Evolutionary conservation across 1,284 basidiomycete genomes (phyloP), one percentile per base, ranked within the genome.

Genomic region (Puccinia triticina): DNA sequence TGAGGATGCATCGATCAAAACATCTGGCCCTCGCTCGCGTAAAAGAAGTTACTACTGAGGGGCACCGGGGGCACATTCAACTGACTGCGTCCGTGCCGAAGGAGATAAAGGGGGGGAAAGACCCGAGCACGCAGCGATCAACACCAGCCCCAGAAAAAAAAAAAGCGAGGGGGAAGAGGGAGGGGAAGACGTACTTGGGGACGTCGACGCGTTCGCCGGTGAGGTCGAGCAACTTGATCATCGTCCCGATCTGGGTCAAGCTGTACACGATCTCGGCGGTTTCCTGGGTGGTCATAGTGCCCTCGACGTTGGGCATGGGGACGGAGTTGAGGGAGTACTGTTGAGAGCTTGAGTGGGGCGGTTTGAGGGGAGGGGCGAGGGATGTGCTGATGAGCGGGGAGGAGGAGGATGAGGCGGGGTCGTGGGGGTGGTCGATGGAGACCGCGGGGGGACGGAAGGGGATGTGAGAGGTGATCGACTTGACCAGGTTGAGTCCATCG

Each of bases 181-280:
- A n/a, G n/a, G 18, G 21, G n/a, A 67, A 34, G 55, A 74, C 80
- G 37, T 1, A 82, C 80, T 61, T 75, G 8, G 94, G 94, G 85
- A 96, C 93, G 85, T 96, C 94, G n/a, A 95, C 92, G 87, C 91
- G 92, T 87, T 95, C 94, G 14, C 94, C 94, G 0, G 93, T 93
- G 64, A 96, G 90, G 88, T 96, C 95, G 69, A 96, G 89, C 84
- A 98, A 88, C 87, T 96, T 94, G 85, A 98, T 94, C 89, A 96
- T 96, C 83, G 98, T 88, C 2, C 94, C 95, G 84, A 98, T 94
- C 86, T 98, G 95, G 18, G 95, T 96, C 85, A 98, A 88, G 18
- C 91, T 91, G 78, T 86, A 85, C 8, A 96, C 92, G 85, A 94
- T 94, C 66, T 92, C 92, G 50, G 92, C 92, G 3, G 94, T 94